Percentiles rank a stretch among this genome's conserved stretches.
Evolutionary conservation across 2,329 filamentous ascomycete genomes (phyloP).

Genomic region (Neonectria faginata): DNA sequence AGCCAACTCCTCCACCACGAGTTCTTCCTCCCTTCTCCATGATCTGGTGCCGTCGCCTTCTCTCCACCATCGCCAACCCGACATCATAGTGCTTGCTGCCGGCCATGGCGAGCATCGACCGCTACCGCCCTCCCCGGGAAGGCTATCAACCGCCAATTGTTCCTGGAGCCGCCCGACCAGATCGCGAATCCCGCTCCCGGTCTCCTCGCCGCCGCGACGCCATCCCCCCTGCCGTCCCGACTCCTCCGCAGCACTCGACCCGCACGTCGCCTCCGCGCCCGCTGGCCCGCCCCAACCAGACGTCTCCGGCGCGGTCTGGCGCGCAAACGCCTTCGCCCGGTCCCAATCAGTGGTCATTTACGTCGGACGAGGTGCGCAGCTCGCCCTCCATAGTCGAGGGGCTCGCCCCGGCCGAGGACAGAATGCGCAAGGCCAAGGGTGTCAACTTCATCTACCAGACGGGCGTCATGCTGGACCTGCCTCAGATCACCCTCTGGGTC

Average conservation of each 20-base stretch:
- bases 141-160: constrained; percentile 67
- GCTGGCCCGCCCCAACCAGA: constrained; percentile 56
- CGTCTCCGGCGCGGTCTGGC: constrained; percentile 56
- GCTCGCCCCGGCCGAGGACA: constrained; percentile 80
- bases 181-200: constrained; percentile 62
- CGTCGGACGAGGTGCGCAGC: constrained; percentile 81
- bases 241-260: constrained; percentile 67
- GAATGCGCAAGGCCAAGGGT: constrained; percentile 85
- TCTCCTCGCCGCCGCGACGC: constrained; percentile 60
- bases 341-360: constrained; percentile 87
- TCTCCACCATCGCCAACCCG: constrained; percentile 40
- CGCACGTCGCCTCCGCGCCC: constrained; percentile 67
- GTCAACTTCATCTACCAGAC: constrained; percentile 97
- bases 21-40: constrained; percentile 41
- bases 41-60: constrained; percentile 35
- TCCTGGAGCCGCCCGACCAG: constrained; percentile 53
- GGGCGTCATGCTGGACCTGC: constrained; percentile 90
- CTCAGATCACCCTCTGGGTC: constrained; percentile 91
- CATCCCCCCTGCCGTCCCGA: constrained; percentile 71
- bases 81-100: constrained; percentile 39
- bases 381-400: constrained; percentile 89
- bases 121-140: constrained; percentile 68
- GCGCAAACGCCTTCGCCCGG: constrained; percentile 53
- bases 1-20: constrained; percentile 7
- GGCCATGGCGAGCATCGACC: constrained; percentile 70